Conservation (phyloP, 331 rosid genomes). For the Ulmus americana region DNA sequence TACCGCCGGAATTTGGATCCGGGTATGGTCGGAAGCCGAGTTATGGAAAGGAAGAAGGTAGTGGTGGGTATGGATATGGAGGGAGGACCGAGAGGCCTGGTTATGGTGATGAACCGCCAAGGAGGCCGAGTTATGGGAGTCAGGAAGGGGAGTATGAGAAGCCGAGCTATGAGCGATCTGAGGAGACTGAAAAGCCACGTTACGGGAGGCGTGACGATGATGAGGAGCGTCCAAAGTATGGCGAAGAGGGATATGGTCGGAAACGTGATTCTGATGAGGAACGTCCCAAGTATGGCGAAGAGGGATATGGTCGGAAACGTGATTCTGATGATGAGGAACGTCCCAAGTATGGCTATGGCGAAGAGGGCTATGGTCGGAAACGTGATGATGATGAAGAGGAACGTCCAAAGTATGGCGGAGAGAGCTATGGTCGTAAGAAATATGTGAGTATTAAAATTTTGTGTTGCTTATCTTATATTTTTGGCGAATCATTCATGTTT, state of each 20-base stretch:
- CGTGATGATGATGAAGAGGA: neutral
- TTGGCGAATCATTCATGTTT: too few species aligned
- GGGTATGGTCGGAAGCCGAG: conserved; percentile 20
- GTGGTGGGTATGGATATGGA: conserved; percentile 28
- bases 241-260: neutral
- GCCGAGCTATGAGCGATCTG: conserved; percentile 22
- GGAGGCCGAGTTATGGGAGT: conserved; percentile 16
- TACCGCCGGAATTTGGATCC: conserved; percentile 17
- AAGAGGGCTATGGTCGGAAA: neutral
- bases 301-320: neutral
- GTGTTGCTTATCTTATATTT: neutral
- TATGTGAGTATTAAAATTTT: conserved; percentile 48
- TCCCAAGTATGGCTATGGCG: neutral
- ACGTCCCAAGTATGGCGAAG: conserved; percentile 6
- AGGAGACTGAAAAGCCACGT: conserved; percentile 22
- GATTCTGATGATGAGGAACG: too few species aligned
- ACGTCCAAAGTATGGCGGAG: conserved; percentile 27
- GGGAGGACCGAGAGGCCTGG: conserved; percentile 30
- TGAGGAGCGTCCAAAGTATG: conserved; percentile 21
- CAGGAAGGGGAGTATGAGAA: conserved; percentile 33
- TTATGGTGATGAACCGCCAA: conserved; percentile 37
- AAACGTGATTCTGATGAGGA: too few species aligned
- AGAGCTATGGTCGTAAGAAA: conserved; percentile 70
- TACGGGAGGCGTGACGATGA: conserved; percentile 40
- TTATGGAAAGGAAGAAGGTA: conserved; percentile 12